Evolutionary conservation across 202 grass and related monocot genomes (phyloP).

Genomic region (Setaria viridis): DNA sequence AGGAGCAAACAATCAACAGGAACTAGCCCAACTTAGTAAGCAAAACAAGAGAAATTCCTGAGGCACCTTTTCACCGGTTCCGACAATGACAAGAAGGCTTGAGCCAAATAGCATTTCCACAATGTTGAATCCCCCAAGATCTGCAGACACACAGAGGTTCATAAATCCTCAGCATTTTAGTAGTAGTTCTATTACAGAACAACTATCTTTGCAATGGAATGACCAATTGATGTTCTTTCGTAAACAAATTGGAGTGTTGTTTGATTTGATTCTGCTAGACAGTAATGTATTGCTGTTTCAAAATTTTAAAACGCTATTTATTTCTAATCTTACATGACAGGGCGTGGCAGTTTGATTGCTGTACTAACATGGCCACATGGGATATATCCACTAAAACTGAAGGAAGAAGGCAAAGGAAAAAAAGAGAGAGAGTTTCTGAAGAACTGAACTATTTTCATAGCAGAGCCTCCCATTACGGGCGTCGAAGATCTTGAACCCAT

Average conservation of each 20-base stretch:
- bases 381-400: background rate
- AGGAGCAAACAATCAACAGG: background rate
- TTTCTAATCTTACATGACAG: background rate
- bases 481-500: constrained; percentile 94
- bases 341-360: background rate
- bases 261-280: background rate
- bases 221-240: background rate
- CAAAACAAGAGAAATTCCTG: background rate
- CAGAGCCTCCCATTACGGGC: constrained; percentile 65
- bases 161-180: background rate
- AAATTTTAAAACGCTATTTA: background rate
- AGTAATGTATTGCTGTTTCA: background rate
- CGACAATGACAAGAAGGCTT: constrained; percentile 84
- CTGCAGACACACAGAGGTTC: constrained; percentile 47
- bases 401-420: background rate
- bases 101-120: constrained; percentile 86
- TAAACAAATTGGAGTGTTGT: background rate
- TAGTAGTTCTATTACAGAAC: background rate
- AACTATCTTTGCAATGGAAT: background rate
- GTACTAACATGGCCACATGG: background rate
- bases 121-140: constrained; percentile 77
- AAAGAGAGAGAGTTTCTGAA: background rate
- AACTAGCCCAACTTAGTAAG: background rate
- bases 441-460: constrained; percentile 78
- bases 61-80: constrained; percentile 86